These are phyloP conservation scores for Candolleomyces efflorescens DNA, from an alignment of 768 basidiomycete genomes.

Conservation along the genomic window DNA sequence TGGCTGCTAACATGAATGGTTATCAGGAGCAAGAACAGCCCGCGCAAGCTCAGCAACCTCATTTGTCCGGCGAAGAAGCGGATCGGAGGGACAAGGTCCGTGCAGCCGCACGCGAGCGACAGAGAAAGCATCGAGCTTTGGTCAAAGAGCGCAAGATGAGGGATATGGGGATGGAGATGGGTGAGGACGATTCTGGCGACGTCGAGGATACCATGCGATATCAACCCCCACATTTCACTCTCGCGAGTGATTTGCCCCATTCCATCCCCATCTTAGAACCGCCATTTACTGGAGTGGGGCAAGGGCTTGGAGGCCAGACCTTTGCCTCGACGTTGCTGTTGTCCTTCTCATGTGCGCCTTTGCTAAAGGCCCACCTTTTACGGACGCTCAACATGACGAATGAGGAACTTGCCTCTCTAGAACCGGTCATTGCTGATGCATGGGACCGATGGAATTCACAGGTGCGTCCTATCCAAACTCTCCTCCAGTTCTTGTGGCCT, in stretches of 20 bases:
- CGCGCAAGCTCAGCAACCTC: conserved; percentile 9
- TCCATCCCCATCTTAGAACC: conserved; percentile 46
- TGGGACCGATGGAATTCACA: conserved; percentile 87
- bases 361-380: conserved; percentile 71
- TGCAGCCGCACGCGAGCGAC: conserved; percentile 73
- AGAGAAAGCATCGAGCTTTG: conserved; percentile 74
- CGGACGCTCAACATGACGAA: conserved; percentile 70
- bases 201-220: conserved; percentile 63
- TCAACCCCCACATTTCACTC: conserved; percentile 46
- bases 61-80: conserved; percentile 59
- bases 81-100: conserved; percentile 68
- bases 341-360: conserved; percentile 69
- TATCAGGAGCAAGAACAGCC: conserved; percentile 11
- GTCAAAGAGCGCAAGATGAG: conserved; percentile 80
- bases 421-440: conserved; percentile 77
- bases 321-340: conserved; percentile 77
- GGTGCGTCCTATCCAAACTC: conserved; percentile 34
- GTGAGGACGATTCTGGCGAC: conserved; percentile 44
- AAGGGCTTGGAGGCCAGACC: conserved; percentile 61
- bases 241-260: conserved; percentile 31
- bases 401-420: conserved; percentile 74
- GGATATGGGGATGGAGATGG: conserved; percentile 80
- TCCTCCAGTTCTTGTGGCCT: neutral
- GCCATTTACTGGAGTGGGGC: conserved; percentile 45
- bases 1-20: neutral